Conservation (phyloP, 2,329 filamentous ascomycete genomes). For the Gaeumannomyces sp. region DNA sequence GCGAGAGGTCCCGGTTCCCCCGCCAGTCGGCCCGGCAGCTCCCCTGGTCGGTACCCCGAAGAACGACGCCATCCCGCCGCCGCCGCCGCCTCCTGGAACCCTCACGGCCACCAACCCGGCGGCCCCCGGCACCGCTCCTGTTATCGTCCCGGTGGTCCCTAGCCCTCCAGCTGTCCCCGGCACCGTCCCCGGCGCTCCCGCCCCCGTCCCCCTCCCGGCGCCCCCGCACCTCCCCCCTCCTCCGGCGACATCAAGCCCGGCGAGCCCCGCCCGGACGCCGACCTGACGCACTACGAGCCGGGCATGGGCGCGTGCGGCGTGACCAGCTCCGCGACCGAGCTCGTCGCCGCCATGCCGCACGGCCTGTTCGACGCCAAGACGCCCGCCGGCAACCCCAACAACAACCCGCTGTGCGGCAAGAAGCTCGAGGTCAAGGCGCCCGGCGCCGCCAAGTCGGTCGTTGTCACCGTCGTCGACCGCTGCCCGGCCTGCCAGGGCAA, state of each 20-base stretch:
- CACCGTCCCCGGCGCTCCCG: neutral
- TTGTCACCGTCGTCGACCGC: slow-evolving; percentile 62
- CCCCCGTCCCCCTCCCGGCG: neutral
- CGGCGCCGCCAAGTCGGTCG: slow-evolving; percentile 28
- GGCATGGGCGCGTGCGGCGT: slow-evolving; percentile 9
- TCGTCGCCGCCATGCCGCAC: slow-evolving; percentile 11
- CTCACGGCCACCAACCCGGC: too few species aligned
- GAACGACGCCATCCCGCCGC: too few species aligned
- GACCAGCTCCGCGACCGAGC: slow-evolving; percentile 2
- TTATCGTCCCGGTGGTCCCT: too few species aligned
- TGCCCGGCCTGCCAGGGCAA: slow-evolving; percentile 44
- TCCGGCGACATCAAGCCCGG: too few species aligned
- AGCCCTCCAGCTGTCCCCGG: too few species aligned
- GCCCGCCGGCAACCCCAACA: slow-evolving; percentile 10
- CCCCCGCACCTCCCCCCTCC: slow-evolving; percentile 1
- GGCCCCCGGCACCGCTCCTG: too few species aligned
- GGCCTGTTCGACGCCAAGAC: slow-evolving; percentile 23
- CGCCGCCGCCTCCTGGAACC: too few species aligned
- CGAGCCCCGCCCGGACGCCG: slow-evolving; percentile 34
- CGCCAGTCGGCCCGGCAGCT: too few species aligned
- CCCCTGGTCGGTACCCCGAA: too few species aligned
- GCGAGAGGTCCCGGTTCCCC: too few species aligned
- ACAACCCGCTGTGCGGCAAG: slow-evolving; percentile 38
- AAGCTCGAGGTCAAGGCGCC: slow-evolving; percentile 52
- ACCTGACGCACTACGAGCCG: slow-evolving; percentile 5